phyloP scores from a whole-genome alignment of 768 basidiomycete genomes.

The Neoboletus magnificus region DNA sequence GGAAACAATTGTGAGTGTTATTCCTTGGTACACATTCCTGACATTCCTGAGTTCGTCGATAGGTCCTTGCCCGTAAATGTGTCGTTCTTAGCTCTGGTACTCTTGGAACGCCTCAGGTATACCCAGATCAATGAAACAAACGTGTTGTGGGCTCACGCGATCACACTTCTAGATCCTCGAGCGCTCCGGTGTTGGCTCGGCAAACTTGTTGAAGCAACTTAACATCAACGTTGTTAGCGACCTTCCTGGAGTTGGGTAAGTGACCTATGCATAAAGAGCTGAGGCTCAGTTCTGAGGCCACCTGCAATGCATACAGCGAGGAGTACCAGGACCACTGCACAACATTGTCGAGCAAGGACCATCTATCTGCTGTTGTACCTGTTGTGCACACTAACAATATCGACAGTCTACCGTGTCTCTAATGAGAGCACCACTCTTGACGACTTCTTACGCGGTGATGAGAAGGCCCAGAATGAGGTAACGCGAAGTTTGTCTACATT shows the following conservation, averaged over 20 bases:
- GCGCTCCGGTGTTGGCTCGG: constrained; percentile 64
- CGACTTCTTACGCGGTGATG: constrained; percentile 68
- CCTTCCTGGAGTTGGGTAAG: constrained; percentile 66
- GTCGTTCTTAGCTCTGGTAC: constrained; percentile 67
- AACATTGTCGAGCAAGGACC: constrained; percentile 52
- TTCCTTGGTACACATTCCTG: neutral
- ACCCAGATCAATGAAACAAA: neutral
- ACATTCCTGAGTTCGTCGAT: neutral
- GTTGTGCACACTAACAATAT: neutral
- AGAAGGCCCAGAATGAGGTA: constrained; percentile 55
- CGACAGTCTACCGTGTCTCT: constrained; percentile 61
- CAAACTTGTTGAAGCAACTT: constrained; percentile 50
- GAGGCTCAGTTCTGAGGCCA: neutral
- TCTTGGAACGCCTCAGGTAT: constrained; percentile 59
- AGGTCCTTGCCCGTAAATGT: constrained; percentile 57
- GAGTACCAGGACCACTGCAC: constrained; percentile 77
- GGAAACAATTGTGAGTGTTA: constrained; percentile 50
- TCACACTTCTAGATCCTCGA: constrained; percentile 51
- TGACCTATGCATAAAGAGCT: neutral
- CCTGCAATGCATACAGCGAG: constrained; percentile 41
- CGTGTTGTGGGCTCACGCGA: neutral
- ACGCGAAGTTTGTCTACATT: neutral
- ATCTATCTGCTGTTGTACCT: neutral
- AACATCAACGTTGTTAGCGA: constrained; percentile 64
- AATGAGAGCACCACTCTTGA: constrained; percentile 62